Evolutionary conservation across 1,284 basidiomycete species (phyloP), one percentile per base, ranked within the genome.

Genomic region (Ustilago nuda): DNA sequence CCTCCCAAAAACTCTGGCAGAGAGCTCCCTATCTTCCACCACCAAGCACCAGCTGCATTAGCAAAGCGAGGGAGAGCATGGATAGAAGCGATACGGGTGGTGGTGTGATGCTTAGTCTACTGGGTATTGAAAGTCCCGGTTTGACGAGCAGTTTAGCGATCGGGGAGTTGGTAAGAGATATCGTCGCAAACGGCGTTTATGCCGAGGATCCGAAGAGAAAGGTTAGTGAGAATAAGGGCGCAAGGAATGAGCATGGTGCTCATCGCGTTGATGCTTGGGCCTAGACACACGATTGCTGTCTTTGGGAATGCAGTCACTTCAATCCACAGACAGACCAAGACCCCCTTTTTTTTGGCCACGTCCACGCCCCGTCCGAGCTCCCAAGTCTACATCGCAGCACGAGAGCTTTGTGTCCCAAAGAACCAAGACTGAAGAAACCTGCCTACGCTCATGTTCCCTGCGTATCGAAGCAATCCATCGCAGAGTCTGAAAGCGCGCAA

Each of bases 91-190:
- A 45, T 15, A 19, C n/a, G n/a, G 54, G 61, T 13, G 71, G 76
- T 11, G 82, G 81, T 5, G 68, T 72, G 2, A 78, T 85, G 72
- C 66, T 85, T 41, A 82, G 72, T 82, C 86, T 95, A 74, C 78
- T 87, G 5, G 89, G 89, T 2, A 89, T 90, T 73, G 88, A 89
- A 68, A 87, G 86, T 41, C 89, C 89, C 0, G 89, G 89, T 1
- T 68, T 90, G 68, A 90, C 89, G 8, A 86, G 85, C 23, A 83
- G 85, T 23, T 74, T 89, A 51, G 88, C 89, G 4, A 87, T 89
- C 17, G 89, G 86, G 0, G 87, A 89, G 76, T 52, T 85, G 32
- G 88, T 90, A 7, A 86, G 84, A 27, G 76, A 79, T n/a, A 80
- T 88, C 68, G 78, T 89, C 1, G 72, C 85, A 1, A 78, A 71